These are phyloP conservation scores for Perilla frutescens DNA, from an alignment of 257 asterid species.

Conservation along the genomic window DNA sequence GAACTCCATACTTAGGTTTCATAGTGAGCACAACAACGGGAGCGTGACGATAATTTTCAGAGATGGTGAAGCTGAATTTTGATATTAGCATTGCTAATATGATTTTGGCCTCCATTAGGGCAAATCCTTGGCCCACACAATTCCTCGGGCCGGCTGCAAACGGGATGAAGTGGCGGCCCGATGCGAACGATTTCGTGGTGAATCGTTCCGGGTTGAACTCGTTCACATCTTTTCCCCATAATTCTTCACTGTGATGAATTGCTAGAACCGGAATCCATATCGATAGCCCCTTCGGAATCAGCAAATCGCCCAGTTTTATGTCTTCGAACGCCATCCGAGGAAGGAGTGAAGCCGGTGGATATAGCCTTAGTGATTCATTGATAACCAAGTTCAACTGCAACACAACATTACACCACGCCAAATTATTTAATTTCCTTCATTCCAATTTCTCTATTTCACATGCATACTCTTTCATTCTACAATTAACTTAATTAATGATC, in stretches of 20 bases:
- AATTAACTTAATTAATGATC: too few species aligned
- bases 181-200: slow-evolving; percentile 45
- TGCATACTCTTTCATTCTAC: too few species aligned
- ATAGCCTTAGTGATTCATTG: slow-evolving; percentile 76
- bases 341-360: slow-evolving; percentile 87
- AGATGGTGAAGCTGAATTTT: slow-evolving; percentile 63
- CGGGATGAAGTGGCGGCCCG: slow-evolving; percentile 79
- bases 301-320: slow-evolving; percentile 73
- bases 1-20: slow-evolving; percentile 94
- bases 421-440: too few species aligned
- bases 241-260: slow-evolving; percentile 73
- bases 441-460: too few species aligned
- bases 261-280: slow-evolving; percentile 95
- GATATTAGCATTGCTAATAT: slow-evolving; percentile 88
- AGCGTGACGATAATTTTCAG: slow-evolving; percentile 86
- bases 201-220: slow-evolving; percentile 83
- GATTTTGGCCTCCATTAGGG: slow-evolving; percentile 93
- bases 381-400: slow-evolving; percentile 86
- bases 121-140: slow-evolving; percentile 86
- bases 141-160: slow-evolving; percentile 95
- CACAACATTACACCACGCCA: too few species aligned
- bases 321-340: slow-evolving; percentile 98
- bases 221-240: slow-evolving; percentile 91
- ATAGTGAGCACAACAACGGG: slow-evolving; percentile 75
- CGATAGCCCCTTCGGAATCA: slow-evolving; percentile 85